phyloP scores from a whole-genome alignment of 1,284 basidiomycete genomes.

The Trametes pubescens region DNA sequence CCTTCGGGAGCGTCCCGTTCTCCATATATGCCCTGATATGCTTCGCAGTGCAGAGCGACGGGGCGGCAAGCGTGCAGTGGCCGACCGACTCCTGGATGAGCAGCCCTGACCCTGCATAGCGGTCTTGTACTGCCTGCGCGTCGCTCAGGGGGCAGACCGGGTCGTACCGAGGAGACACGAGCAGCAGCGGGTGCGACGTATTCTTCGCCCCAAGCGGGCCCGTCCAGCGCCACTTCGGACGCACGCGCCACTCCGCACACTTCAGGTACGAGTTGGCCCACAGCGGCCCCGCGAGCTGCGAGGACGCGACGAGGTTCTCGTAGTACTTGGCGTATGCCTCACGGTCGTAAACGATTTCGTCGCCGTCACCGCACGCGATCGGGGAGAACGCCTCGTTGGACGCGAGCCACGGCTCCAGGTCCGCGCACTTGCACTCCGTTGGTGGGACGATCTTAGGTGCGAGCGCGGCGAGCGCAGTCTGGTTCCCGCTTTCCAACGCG shows the following conservation, averaged over 20 bases:
- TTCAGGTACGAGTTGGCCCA: conserved; percentile 25
- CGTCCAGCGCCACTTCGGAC: conserved; percentile 31
- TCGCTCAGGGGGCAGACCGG: conserved; percentile 32
- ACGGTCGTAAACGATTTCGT: conserved; percentile 37
- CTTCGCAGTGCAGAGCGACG: conserved; percentile 53
- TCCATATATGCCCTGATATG: conserved; percentile 53
- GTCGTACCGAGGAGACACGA: conserved; percentile 33
- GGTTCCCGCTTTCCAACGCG: conserved; percentile 48
- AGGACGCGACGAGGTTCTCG: conserved; percentile 46
- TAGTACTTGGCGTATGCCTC: conserved; percentile 16
- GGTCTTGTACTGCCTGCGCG: conserved; percentile 26
- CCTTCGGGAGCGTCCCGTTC: conserved; percentile 50
- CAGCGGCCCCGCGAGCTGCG: conserved; percentile 41
- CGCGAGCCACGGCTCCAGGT: conserved; percentile 20
- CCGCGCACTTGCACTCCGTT: conserved; percentile 40
- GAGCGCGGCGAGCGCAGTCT: conserved; percentile 40
- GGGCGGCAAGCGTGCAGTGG: conserved; percentile 52
- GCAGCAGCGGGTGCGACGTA: conserved; percentile 41
- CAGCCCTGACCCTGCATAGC: conserved; percentile 32
- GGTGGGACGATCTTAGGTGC: conserved; percentile 28
- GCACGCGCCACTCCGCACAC: conserved; percentile 31
- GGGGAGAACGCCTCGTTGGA: conserved; percentile 42
- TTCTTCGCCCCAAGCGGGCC: conserved; percentile 32
- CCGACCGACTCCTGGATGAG: conserved; percentile 37
- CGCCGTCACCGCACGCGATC: conserved; percentile 52